Conservation (phyloP, 768 basidiomycete genomes). For the Xerocomus potaroensis region DNA sequence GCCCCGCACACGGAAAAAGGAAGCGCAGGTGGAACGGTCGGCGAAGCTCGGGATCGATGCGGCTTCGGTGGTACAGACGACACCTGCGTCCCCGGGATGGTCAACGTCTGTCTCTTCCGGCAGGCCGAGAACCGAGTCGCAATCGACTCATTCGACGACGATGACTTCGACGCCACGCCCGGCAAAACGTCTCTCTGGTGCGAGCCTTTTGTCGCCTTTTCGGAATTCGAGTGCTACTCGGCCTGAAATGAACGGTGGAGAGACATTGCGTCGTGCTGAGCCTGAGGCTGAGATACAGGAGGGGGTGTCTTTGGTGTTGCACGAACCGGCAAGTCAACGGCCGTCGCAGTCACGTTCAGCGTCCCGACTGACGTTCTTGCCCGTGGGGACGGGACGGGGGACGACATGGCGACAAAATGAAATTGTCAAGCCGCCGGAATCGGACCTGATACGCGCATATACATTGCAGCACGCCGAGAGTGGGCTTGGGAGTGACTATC, state of each 20-base stretch:
- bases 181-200: constrained; percentile 25
- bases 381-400: constrained; percentile 15
- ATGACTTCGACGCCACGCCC: constrained; percentile 15
- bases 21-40: constrained; percentile 24
- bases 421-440: constrained; percentile 40
- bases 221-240: constrained; percentile 11
- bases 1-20: constrained; percentile 22
- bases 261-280: constrained; percentile 5
- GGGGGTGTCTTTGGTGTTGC: constrained; percentile 20
- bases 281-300: constrained; percentile 18
- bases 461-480: constrained; percentile 89
- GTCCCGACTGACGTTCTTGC: constrained; percentile 23
- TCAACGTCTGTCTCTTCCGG: constrained; percentile 7
- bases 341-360: constrained; percentile 14
- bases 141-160: constrained; percentile 21
- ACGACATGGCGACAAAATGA: constrained; percentile 18
- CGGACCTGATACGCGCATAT: constrained; percentile 64
- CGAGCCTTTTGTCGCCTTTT: constrained; percentile 28
- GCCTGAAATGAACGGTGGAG: constrained; percentile 9
- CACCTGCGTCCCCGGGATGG: background rate
- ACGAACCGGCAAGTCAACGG: constrained; percentile 14
- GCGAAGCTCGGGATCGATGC: constrained; percentile 23
- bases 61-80: background rate
- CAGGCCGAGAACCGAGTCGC: constrained; percentile 19
- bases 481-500: constrained; percentile 91